These are phyloP conservation scores for Talaromyces nanjingensis DNA, from an alignment of 495 filamentous ascomycete species.

Conservation along the genomic window DNA sequence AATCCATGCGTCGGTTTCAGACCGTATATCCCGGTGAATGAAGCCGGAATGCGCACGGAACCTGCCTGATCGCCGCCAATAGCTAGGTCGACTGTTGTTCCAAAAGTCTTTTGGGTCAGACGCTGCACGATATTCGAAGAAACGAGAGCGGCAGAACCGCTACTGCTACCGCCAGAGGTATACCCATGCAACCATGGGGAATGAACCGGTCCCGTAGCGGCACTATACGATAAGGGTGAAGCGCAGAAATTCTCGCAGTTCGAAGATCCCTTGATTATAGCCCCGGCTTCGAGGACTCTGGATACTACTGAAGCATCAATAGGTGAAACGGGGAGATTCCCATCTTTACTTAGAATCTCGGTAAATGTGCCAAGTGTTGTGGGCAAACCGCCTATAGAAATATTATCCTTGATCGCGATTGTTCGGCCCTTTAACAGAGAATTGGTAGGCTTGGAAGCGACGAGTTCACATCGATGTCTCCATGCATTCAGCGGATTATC, in stretches of 20 bases:
- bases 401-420: slow-evolving; percentile 32
- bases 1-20: slow-evolving; percentile 45
- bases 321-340: slow-evolving; percentile 18
- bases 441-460: slow-evolving; percentile 10
- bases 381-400: slow-evolving; percentile 26
- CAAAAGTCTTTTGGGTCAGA: slow-evolving; percentile 23
- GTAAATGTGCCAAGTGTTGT: slow-evolving; percentile 25
- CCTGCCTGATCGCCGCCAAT: slow-evolving; percentile 54
- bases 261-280: slow-evolving; percentile 33
- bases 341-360: slow-evolving; percentile 17
- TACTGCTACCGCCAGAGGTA: slow-evolving; percentile 49
- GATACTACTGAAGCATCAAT: slow-evolving; percentile 42
- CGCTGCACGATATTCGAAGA: slow-evolving; percentile 28
- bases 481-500: slow-evolving; percentile 36
- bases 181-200: slow-evolving; percentile 43
- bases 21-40: slow-evolving; percentile 35
- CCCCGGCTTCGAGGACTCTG: slow-evolving; percentile 38
- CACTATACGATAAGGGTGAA: slow-evolving; percentile 36
- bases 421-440: slow-evolving; percentile 20
- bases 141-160: slow-evolving; percentile 50
- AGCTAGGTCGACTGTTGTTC: slow-evolving; percentile 35
- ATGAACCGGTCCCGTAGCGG: slow-evolving; percentile 42
- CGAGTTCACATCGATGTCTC: slow-evolving; percentile 21
- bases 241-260: slow-evolving; percentile 43
- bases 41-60: slow-evolving; percentile 45